A percentile compares a stretch with the other conserved stretches of the same genome.
These are phyloP conservation scores for Quercus rubra DNA, from an alignment of 306 rosid species.

Conservation along the genomic window DNA sequence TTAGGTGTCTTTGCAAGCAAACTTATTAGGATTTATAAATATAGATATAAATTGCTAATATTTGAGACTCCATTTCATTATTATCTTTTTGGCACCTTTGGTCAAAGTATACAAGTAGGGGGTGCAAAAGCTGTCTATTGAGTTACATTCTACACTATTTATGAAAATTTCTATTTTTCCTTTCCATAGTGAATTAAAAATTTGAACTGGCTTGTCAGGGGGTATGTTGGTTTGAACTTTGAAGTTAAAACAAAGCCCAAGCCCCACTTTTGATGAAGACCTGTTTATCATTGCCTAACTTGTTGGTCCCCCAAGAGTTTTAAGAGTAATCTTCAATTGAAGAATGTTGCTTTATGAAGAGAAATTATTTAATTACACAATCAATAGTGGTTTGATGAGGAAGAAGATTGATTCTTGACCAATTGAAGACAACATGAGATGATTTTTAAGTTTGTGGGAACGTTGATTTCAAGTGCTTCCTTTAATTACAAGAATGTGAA, in stretches of 20 bases:
- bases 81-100: neutral
- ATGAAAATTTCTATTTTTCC: slow-evolving; percentile 24
- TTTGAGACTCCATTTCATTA: slow-evolving; percentile 7
- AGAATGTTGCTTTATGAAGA: slow-evolving; percentile 50
- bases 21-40: slow-evolving; percentile 18
- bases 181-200: slow-evolving; percentile 50
- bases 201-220: slow-evolving; percentile 99
- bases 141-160: slow-evolving; percentile 10
- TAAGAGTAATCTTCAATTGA: slow-evolving; percentile 60
- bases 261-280: slow-evolving; percentile 82
- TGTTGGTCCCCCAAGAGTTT: slow-evolving; percentile 70
- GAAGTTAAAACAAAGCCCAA: slow-evolving; percentile 96
- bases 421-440: slow-evolving; percentile 60
- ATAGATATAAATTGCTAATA: neutral
- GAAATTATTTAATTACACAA: slow-evolving; percentile 65
- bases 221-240: slow-evolving; percentile 97
- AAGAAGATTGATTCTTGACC: slow-evolving; percentile 63
- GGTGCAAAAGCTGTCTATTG: slow-evolving; percentile 20
- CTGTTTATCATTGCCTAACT: slow-evolving; percentile 76
- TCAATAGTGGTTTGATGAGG: slow-evolving; percentile 71
- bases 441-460: slow-evolving; percentile 56
- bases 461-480: slow-evolving; percentile 74
- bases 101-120: slow-evolving; percentile 21
- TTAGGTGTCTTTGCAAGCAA: slow-evolving; percentile 9
- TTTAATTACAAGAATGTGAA: slow-evolving; percentile 69